Evolutionary conservation across 106 monocot species (phyloP).

Genomic region (Iris macrosiphon): DNA sequence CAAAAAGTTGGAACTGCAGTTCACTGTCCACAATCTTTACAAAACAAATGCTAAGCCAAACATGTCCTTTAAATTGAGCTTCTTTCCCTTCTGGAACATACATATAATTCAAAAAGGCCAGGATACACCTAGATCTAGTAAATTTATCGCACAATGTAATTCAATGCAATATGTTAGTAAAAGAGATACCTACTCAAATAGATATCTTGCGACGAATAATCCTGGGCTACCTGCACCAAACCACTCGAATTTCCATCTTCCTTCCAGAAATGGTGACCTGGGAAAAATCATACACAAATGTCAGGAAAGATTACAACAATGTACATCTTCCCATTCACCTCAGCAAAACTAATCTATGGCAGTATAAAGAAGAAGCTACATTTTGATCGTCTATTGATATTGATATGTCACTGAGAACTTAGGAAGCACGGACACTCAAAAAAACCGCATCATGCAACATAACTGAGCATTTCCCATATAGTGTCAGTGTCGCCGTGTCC

Average conservation of each 20-base stretch:
- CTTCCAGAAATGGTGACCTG: conserved; percentile 95
- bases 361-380: not conserved
- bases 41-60: no score
- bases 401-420: no score
- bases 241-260: conserved; percentile 98
- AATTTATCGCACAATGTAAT: not conserved
- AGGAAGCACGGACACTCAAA: no score
- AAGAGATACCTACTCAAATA: conserved; percentile 83
- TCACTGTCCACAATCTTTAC: no score
- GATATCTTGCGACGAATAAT: conserved; percentile 58
- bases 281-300: conserved; percentile 1
- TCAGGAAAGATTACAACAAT: not conserved
- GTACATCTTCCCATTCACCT: not conserved
- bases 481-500: no score
- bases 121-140: no score
- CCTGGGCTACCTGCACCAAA: conserved; percentile 82
- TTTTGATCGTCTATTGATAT: not conserved
- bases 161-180: not conserved
- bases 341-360: not conserved
- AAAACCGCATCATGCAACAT: no score
- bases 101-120: no score
- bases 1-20: no score
- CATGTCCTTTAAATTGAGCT: no score
- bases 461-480: no score
- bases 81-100: no score